Evolutionary conservation across 495 filamentous ascomycete species (phyloP), one percentile per base, ranked within the genome.

Genomic region (Ascobolus immersus): DNA sequence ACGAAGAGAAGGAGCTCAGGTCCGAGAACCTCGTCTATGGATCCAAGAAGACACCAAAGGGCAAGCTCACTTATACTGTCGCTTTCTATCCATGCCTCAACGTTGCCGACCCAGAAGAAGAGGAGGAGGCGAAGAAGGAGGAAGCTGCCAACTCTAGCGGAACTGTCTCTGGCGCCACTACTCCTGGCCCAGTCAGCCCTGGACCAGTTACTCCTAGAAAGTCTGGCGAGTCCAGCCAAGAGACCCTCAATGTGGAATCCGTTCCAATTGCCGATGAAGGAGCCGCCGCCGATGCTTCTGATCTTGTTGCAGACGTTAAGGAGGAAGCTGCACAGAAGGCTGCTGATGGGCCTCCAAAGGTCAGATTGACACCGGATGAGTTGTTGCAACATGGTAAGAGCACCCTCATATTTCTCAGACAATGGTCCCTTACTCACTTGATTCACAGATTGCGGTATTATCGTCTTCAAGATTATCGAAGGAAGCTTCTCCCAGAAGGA

Each of bases 401-500:
- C 4, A 2, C 19, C 23, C 32, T 4, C 15, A 21, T 29, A 18
- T 40, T 28, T 26, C 21, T 10, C 7, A 15, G 5, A 4, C 1
- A 12, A 27, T 17, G 29, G 24, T 29, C 10, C 14, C 20, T 33
- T 23, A 32, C 38, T 50, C 9, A 46, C 27, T 24, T 30, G 31
- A 3, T 7, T 14, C 36, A 21, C 35, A 71, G 81, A 91, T 51
- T 84, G 79, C 33, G 86, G 86, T 24, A 65, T 99, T 32, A 60
- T 99, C 34, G 76, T 94, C 28, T 94, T 94, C 66, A 81, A 79
- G 47, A 63, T 99, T 37, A 71, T 92, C 44, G 79, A 93, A 39
- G 79, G 69, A 18, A 67, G 89, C 25, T 59, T 94, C 38, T 62
- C 73, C 11, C 71, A 76, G 36, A 68, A 58, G 29, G 65, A 80